Base-by-base conservation (phyloP, 371 early-diverging fungal genomes). In the Gilbertella persicaria region DNA sequence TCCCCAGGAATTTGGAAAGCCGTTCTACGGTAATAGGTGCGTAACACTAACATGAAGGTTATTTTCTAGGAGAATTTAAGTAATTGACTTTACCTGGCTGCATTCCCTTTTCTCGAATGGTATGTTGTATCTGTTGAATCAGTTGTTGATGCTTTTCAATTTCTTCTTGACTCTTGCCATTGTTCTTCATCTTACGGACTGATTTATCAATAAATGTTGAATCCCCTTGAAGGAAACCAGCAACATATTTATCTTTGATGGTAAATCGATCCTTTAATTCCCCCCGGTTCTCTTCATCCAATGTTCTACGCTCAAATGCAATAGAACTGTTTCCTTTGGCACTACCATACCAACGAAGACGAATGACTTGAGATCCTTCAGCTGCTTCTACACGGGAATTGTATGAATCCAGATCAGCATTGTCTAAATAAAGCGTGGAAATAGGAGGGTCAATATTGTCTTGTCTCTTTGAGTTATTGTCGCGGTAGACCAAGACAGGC, bases 1-100 rank as follows among this genome's bases (percentile, higher is more conserved):
- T 98, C 98, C 20, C 97, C 97, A 1, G 99, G 99, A 20, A 99
- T 80, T 74, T 99, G 99, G 85, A 99, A 99, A 9, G 99, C 99
- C 8, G 96, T 97, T 68, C 99, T 87, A 69, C 95, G 97, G 77
- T 99, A 99, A 65, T 94, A 96, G 4, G 98, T 96, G 48, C 99
- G 90, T 50, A 92, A 71, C 13, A 90, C 88, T 46, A 25, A 20
- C 19, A 46, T 30, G n/a, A n/a, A 43, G 9, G 20, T 23, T 17
- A 50, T 6, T 41, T 3, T 33, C 10, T 39, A 28, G 23, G 20
- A 21, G 13, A 36, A 45, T 45, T 36, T 46, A 25, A 20, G 16
- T 2, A 14, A 29, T 24, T 23, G 25, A 42, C 19, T 30, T 78
- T 85, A 81, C 89, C 88, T 60, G 99, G 99, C 21, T 81, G 73